Percentiles rank a stretch among this genome's conserved stretches.
Conservation (phyloP, 2,329 filamentous ascomycete species). For the Gremmenia infestans region DNA sequence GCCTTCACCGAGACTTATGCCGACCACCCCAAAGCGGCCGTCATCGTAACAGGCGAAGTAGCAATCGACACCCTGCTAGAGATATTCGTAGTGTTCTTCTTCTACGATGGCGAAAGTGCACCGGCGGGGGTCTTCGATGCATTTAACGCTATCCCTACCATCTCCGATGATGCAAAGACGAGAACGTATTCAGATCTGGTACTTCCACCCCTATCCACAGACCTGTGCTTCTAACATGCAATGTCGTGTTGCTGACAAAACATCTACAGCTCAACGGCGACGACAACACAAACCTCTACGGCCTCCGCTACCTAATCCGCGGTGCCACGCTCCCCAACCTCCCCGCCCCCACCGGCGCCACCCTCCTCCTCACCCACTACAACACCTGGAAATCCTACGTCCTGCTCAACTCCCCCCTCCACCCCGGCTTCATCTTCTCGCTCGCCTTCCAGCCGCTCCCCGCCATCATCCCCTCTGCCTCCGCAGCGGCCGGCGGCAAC, state of each 20-base stretch:
- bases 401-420: background rate
- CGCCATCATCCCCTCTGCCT: background rate
- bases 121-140: slow-evolving; percentile 27
- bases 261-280: background rate
- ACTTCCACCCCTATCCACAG: background rate
- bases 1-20: slow-evolving; percentile 50
- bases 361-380: background rate
- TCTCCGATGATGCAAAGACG: slow-evolving; percentile 9
- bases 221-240: too few relatives aligned
- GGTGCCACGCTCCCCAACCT: slow-evolving; percentile 5
- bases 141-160: slow-evolving; percentile 15
- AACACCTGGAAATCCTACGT: slow-evolving; percentile 1
- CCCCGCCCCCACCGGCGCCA: background rate
- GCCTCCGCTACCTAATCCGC: background rate
- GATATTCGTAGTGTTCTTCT: slow-evolving; percentile 31
- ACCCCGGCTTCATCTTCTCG: slow-evolving; percentile 1
- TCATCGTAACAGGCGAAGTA: slow-evolving; percentile 29
- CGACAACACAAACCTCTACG: background rate
- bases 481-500: slow-evolving; percentile 11
- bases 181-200: slow-evolving; percentile 33
- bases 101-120: slow-evolving; percentile 31
- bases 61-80: slow-evolving; percentile 16
- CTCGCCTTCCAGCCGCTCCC: slow-evolving; percentile 3
- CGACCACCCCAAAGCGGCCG: slow-evolving; percentile 28
- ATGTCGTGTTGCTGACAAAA: background rate